Conservation (phyloP, 1,139 yeast genomes). For the Martiniozyma asiatica region DNA sequence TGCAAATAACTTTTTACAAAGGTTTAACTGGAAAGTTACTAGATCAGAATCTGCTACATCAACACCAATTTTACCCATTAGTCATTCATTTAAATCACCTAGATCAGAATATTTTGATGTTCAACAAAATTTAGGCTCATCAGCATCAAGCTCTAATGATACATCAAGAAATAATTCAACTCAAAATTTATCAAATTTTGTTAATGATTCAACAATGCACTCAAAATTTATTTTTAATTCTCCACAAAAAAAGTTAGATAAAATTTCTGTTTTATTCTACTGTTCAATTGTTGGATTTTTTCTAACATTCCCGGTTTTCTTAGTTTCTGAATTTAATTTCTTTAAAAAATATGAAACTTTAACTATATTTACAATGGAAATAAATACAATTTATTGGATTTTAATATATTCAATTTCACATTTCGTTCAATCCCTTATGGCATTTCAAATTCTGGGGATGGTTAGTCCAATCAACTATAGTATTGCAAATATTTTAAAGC, state of each 20-base stretch:
- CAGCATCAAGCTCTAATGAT: constrained; percentile 11
- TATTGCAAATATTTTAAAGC: constrained; percentile 77
- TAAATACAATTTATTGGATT: constrained; percentile 27
- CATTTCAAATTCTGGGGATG: constrained; percentile 79
- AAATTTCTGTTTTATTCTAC: constrained; percentile 69
- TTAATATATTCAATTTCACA: constrained; percentile 65
- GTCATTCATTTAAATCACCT: constrained; percentile 9
- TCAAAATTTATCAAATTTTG: constrained; percentile 8
- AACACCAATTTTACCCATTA: constrained; percentile 22
- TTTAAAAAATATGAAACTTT: constrained; percentile 5
- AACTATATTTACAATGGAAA: constrained; percentile 28
- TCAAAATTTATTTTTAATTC: no score
- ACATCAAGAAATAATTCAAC: constrained; percentile 17
- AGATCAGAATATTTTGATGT: constrained; percentile 4
- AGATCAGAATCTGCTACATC: constrained; percentile 23
- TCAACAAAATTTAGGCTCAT: not conserved
- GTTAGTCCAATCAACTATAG: constrained; percentile 85
- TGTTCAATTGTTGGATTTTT: constrained; percentile 74
- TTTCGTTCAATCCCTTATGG: constrained; percentile 73
- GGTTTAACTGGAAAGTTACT: constrained; percentile 19
- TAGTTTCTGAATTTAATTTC: constrained; percentile 41
- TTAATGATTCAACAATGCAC: no score
- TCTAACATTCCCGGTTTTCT: constrained; percentile 68
- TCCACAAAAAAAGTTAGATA: constrained; percentile 47
- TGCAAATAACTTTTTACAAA: constrained; percentile 17